Conservation (phyloP, 768 basidiomycete genomes). For the Lentinula guzmanii region DNA sequence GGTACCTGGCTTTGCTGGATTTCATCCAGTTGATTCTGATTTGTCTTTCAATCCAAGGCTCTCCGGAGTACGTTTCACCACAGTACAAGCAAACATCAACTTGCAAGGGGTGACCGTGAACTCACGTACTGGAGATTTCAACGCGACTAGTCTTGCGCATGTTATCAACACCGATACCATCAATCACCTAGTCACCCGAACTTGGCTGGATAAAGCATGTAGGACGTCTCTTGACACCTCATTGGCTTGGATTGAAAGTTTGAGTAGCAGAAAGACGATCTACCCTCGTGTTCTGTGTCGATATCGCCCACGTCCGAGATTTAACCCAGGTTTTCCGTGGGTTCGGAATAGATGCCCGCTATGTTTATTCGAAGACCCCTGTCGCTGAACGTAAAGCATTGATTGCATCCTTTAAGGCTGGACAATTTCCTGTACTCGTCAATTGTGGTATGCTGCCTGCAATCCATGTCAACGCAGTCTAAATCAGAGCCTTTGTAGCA, state of each 20-base stretch:
- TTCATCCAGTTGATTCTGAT: neutral
- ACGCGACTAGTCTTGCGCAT: slow-evolving; percentile 66
- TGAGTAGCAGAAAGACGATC: slow-evolving; percentile 63
- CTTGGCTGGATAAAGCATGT: slow-evolving; percentile 88
- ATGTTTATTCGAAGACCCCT: slow-evolving; percentile 67
- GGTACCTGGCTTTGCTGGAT: slow-evolving; percentile 39
- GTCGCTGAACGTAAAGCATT: slow-evolving; percentile 55
- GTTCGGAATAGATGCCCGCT: slow-evolving; percentile 81
- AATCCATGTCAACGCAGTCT: neutral
- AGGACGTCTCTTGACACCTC: neutral
- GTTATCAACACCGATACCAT: slow-evolving; percentile 77
- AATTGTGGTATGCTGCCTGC: slow-evolving; percentile 64
- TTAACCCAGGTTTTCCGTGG: slow-evolving; percentile 69
- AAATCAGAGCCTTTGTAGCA: slow-evolving; percentile 31
- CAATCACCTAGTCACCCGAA: slow-evolving; percentile 71
- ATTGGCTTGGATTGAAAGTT: slow-evolving; percentile 1
- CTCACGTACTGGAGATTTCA: slow-evolving; percentile 73
- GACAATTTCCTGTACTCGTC: slow-evolving; percentile 77
- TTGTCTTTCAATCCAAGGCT: slow-evolving; percentile 44
- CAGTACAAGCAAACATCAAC: slow-evolving; percentile 70
- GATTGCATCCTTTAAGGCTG: slow-evolving; percentile 60
- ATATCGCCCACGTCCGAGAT: slow-evolving; percentile 70
- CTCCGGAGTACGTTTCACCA: slow-evolving; percentile 80
- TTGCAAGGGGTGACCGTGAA: slow-evolving; percentile 63
- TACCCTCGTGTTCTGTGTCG: slow-evolving; percentile 89